Percentiles rank a stretch among this genome's conserved stretches.
Evolutionary conservation across 2,329 filamentous ascomycete species (phyloP).

Genomic region (Hypoxylon sp.): DNA sequence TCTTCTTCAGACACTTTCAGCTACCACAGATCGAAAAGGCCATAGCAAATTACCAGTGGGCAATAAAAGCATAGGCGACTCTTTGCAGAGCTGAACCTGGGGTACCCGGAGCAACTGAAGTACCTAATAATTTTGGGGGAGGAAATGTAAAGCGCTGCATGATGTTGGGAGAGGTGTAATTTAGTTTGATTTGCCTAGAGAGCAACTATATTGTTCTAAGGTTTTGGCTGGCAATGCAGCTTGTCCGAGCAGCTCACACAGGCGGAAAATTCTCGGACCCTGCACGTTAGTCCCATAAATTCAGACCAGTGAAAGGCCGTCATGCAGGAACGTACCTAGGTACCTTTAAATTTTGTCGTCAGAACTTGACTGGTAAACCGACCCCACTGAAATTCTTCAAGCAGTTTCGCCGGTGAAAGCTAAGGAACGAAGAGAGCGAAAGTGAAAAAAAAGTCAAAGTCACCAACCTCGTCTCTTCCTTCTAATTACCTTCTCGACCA

Average conservation of each 20-base stretch:
- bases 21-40: conserved; percentile 8
- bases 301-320: conserved; percentile 12
- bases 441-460: not conserved
- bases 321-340: not conserved
- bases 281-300: not conserved
- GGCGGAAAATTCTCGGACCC: conserved; percentile 24
- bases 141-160: too few relatives aligned
- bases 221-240: not conserved
- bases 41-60: conserved; percentile 2
- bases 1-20: conserved; percentile 12
- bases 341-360: conserved; percentile 25
- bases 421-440: too few relatives aligned
- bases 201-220: too few relatives aligned
- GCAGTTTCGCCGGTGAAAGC: conserved; percentile 14
- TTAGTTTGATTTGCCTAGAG: too few relatives aligned
- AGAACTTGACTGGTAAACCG: conserved; percentile 10
- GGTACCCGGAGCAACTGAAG: too few relatives aligned
- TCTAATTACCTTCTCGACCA: not conserved
- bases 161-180: too few relatives aligned
- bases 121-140: too few relatives aligned
- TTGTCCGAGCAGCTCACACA: not conserved
- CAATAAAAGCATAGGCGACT: not conserved
- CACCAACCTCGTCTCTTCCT: not conserved
- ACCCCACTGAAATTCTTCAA: conserved; percentile 32
- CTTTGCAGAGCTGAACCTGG: not conserved